Conservation (phyloP, 1,139 yeast species). For the Candida dubliniensis region DNA sequence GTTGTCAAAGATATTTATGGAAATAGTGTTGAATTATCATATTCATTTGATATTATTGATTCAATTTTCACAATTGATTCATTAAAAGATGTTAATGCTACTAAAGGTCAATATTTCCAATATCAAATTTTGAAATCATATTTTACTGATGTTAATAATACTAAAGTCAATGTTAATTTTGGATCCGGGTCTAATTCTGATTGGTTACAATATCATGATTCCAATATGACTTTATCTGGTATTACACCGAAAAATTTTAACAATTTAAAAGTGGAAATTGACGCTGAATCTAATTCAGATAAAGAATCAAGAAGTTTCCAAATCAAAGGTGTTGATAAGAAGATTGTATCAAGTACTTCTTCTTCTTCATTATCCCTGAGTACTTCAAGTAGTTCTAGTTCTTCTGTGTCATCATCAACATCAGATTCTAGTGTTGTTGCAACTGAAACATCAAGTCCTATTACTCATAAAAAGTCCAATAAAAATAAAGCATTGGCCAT, state of each 20-base stretch:
- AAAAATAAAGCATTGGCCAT: constrained; percentile 60
- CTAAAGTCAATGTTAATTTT: constrained; percentile 46
- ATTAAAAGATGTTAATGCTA: constrained; percentile 64
- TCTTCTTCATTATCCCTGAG: constrained; percentile 22
- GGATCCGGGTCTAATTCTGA: constrained; percentile 33
- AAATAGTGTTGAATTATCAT: constrained; percentile 61
- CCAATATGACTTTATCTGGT: constrained; percentile 71
- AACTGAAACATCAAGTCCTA: constrained; percentile 17
- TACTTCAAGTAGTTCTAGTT: constrained; percentile 23
- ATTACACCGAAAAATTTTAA: constrained; percentile 61
- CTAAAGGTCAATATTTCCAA: constrained; percentile 57
- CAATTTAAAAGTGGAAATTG: constrained; percentile 47
- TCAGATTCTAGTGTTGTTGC: constrained; percentile 23
- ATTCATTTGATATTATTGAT: constrained; percentile 48
- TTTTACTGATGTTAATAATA: constrained; percentile 54
- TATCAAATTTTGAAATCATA: constrained; percentile 52
- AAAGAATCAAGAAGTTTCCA: constrained; percentile 46
- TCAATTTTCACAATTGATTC: constrained; percentile 54
- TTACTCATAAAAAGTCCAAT: constrained; percentile 10
- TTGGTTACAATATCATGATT: constrained; percentile 66
- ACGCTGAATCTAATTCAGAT: constrained; percentile 45
- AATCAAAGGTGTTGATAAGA: constrained; percentile 53
- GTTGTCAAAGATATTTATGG: constrained; percentile 61
- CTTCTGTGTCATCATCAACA: constrained; percentile 26
- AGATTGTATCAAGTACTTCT: constrained; percentile 20